Base-by-base conservation (phyloP, 2,329 filamentous ascomycete species). In the Colletotrichum plurivorum region DNA sequence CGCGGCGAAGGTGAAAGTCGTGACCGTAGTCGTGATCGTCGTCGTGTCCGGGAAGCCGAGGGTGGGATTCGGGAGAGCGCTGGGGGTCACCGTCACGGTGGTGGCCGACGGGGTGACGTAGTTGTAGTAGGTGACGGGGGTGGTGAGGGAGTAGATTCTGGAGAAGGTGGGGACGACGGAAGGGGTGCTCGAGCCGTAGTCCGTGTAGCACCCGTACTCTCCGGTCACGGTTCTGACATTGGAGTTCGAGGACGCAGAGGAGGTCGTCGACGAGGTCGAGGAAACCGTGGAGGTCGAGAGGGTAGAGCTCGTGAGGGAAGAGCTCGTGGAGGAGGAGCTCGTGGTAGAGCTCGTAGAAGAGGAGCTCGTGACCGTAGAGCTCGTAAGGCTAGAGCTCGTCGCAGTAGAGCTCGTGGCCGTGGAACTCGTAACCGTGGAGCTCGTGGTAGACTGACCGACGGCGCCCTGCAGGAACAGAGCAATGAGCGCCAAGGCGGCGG, bases 181-280 rank as follows among this genome's bases (percentile, higher is more conserved):
- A 4, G 22, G 27, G 20, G 12, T 46, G 18, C 18, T 18, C 48
- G 3, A 39, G n/a, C 27, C 60, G 43, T 58, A 69, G 45, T 67
- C 55, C 15, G 62, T 69, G 51, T 66, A 67, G 67, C 67, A 69
- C 10, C 67, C 67, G 25, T 69, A 57, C 43, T 66, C 67, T 5
- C 22, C 67, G 6, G 22, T 36, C 5, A 67, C 62, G 4, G 67
- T 69, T 8, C 39, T 43, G 8, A 41, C 49, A 13, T 41, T 20
- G 25, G 46, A 27, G 20, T 52, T 36, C 18, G 20, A 36, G 12
- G 52, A 36, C 31, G 31, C 31, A 9, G 31, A 36, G 8, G 31
- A 10, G 2, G 31, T 36, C 31, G 31, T 10, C 31, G 31, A 36
- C 8, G 31, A 36, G 27, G 22, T 25, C 22, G 22, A 25, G 22